Evolutionary conservation across 2,329 filamentous ascomycete species (phyloP), one percentile per base, ranked within the genome.

Genomic region (Pleurostoma richardsiae): DNA sequence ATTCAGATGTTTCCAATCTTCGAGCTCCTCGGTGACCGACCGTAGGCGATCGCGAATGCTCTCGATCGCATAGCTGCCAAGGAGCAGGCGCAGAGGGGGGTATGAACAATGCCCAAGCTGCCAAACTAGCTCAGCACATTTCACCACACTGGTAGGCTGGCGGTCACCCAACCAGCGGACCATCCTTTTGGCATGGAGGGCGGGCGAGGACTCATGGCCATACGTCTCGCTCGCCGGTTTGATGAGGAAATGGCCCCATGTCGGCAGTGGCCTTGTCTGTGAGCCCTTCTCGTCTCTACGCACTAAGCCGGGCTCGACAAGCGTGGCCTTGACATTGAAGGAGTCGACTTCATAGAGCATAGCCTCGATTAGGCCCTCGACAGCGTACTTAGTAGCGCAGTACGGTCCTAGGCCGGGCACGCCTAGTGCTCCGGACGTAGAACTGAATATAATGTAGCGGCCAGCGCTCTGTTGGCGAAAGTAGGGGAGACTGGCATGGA

Each of bases 361-460:
- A 11, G 89, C 91, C 67, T 99, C 94, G 56, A 97, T 90, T 45
- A 99, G 73, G 0, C 92, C 94, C 63, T 99, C 94, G 4, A 96
- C 90, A 0, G 94, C 94, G 67, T 96, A 97, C 65, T 97, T 99
- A 11, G 90, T 96, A 1, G 94, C 94, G 66, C 92, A 97, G 62
- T 96, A 97, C 0, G 92, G 92, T 0, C 92, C 92, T 5, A 97
- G 69, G 0, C 94, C 94, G 0, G 94, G 94, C 0, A 97, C 90
- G 2, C 92, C 94, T n/a, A 96, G 77, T 0, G 92, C 89, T 4
- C 94, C 94, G 30, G 87, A 87, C 1, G 90, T 96, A 6, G 88
- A 94, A 61, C 90, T 96, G 69, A 97, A 96, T 52, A 97, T 95
- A 43, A 97, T 75, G 64, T 96, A 97, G 30, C 91, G 81, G 1